Evolutionary conservation across 495 filamentous ascomycete genomes (phyloP), one percentile per base, ranked within the genome.

Genomic region (Penicillium longicatenatum): DNA sequence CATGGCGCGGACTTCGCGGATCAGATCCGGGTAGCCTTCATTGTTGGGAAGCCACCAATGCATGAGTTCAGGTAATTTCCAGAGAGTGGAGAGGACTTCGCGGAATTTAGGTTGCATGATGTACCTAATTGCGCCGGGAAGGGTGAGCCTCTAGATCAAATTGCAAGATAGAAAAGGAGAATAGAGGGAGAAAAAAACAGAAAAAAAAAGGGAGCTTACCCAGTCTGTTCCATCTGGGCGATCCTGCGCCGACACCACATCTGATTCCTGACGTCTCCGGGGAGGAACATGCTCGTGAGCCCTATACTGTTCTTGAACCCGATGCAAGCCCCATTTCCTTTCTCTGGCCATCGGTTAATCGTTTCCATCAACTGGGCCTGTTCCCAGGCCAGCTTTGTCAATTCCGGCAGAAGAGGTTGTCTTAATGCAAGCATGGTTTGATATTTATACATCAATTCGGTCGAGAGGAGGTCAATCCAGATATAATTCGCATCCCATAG

Each of bases 31-130:
- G 62, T 86, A 88, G 20, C 83, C 85, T 75, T 92, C 89, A 64
- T 92, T 84, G 65, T 92, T 84, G 3, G 92, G 90, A 21, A 95
- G 82, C 92, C 92, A 97, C 91, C 91, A 96, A 37, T 87, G 81
- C 51, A 82, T 78, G 55, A 90, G 78, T 50, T 85, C 86, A 10
- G 84, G 81, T 33, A 87, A 76, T 60, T 81, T 75, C 80, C 91
- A 96, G 31, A 89, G 67, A 29, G 86, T 82, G 14, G 89, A 83
- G 77, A 98, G 86, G 50, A 81, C 83, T 22, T 74, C 70, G 63
- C 93, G 90, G 71, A 93, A 87, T 42, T 82, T 85, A 29, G 82
- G 72, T 8, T 93, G 87, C 58, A 87, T 91, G 24, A 95, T 87
- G 70, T 95, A 96, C 43, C 93, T 97, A 64, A 45, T 30, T 9